Conservation (phyloP, 345 rosid genomes). For the Arabidopsis suecica region DNA sequence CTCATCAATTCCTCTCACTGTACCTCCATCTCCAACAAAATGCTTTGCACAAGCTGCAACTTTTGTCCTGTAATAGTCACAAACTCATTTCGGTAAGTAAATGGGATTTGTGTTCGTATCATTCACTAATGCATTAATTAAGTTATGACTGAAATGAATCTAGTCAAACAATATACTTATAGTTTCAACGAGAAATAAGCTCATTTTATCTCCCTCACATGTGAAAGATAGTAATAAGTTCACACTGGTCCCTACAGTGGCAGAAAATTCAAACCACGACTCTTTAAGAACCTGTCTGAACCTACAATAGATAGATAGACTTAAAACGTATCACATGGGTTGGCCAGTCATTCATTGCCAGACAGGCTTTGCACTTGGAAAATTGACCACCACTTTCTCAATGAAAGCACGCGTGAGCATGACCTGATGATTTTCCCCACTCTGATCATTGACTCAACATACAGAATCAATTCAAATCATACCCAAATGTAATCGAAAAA, state of each 20-base stretch:
- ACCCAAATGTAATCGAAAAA: slow-evolving; percentile 15
- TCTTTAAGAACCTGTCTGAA: slow-evolving; percentile 27
- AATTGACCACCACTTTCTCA: background rate
- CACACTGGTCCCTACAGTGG: slow-evolving; percentile 39
- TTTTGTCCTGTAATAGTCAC: slow-evolving; percentile 47
- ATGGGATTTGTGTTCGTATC: background rate
- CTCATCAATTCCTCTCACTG: slow-evolving; percentile 59
- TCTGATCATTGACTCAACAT: slow-evolving; percentile 8
- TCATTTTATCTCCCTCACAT: background rate
- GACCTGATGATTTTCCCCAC: slow-evolving; percentile 7
- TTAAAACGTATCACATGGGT: slow-evolving; percentile 28
- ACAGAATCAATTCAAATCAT: slow-evolving; percentile 16
- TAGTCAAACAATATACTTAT: background rate
- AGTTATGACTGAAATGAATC: slow-evolving; percentile 12
- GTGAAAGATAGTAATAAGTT: slow-evolving; percentile 16
- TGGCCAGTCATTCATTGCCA: slow-evolving; percentile 9
- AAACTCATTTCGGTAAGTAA: slow-evolving; percentile 2
- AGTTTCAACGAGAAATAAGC: background rate
- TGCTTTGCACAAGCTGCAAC: slow-evolving; percentile 70
- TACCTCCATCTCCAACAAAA: slow-evolving; percentile 71
- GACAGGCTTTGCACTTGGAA: slow-evolving; percentile 3
- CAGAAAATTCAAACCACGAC: slow-evolving; percentile 32
- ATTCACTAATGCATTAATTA: background rate
- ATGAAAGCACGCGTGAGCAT: slow-evolving; percentile 10
- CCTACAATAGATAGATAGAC: background rate